Evolutionary conservation across 768 basidiomycete species (phyloP), one percentile per base, ranked within the genome.

Genomic region (Hypsizygus marmoreus): DNA sequence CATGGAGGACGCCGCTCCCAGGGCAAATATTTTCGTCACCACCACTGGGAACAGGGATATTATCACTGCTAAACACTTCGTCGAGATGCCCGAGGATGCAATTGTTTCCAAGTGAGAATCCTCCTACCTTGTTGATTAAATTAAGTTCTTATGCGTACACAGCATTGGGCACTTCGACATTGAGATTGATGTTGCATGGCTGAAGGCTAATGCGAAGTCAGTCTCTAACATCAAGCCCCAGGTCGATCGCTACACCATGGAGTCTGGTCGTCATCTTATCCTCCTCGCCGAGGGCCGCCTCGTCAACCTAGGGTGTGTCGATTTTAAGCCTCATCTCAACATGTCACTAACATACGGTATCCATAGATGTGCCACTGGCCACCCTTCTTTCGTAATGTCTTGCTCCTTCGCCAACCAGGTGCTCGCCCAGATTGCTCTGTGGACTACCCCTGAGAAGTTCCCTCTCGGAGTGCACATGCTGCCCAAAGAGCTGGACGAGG

Each of bases 311-410:
- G 95, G 95, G 84, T 90, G 61, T 31, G 80, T 68, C 52, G 33
- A 67, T 37, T 20, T 5, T 38, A 5, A 28, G 30, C 25, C 47
- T 32, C 25, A 1, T 34, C 12, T 14, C 42, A 16, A 24, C 33
- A 22, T 45, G 4, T 25, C 6, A 25, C 49, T 52, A 55, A 35
- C 54, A 40, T 20, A 2, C 24, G 17, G 16, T 32, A 8, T 44
- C 14, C 13, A 7, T 54, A 88, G 86, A 43, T 98, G 95, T 70
- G 95, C 93, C 30, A 98, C 95, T 57, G 95, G 95, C 46, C 95
- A 99, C 72, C 95, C 97, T 26, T 98, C 95, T 33, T 97, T 95
- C 72, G 97, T 99, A 74, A 99, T 99, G 97, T 98, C 95, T 13
- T 98, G 95, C 79, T 99, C 97, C 32, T 99, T 99, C 79, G 73